Percentiles rank a stretch among this genome's conserved stretches.
Evolutionary conservation across 805 yeast genomes (phyloP).

Genomic region (Saccharomycopsis javanensis): DNA sequence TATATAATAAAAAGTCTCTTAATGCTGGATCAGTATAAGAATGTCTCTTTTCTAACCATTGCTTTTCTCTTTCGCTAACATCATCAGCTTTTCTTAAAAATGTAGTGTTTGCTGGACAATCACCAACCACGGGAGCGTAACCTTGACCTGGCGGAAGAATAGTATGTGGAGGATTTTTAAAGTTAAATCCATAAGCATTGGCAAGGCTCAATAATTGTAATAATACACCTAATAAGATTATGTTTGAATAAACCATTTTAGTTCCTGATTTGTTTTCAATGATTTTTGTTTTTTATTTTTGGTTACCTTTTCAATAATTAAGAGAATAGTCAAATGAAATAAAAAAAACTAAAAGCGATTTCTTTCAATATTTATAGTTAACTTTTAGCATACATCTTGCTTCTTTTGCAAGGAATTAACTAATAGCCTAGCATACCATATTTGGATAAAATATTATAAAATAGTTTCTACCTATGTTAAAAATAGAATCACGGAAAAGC

Average conservation of each 20-base stretch:
- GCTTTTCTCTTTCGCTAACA: conserved; percentile 37
- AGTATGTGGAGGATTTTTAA: conserved; percentile 13
- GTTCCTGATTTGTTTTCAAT: too few relatives aligned
- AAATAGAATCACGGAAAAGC: background rate
- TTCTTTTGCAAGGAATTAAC: background rate
- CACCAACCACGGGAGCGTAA: conserved; percentile 47
- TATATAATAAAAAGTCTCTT: conserved; percentile 36
- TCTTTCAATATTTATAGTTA: background rate
- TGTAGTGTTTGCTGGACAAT: conserved; percentile 34
- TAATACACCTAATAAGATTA: conserved; percentile 1
- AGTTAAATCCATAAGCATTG: background rate
- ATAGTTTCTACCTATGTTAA: background rate
- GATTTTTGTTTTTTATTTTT: background rate
- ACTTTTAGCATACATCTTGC: background rate
- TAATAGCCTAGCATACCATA: background rate
- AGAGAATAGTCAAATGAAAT: background rate
- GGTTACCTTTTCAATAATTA: background rate
- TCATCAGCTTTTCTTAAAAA: conserved; percentile 38
- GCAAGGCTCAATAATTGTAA: background rate
- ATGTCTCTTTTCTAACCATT: conserved; percentile 44
- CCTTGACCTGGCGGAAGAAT: conserved; percentile 27
- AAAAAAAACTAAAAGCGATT: background rate
- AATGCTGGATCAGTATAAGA: conserved; percentile 37
- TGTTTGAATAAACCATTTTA: background rate
- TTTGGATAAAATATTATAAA: background rate